Evolutionary conservation across 306 rosid species (phyloP).

Genomic region (Biancaea sappan): DNA sequence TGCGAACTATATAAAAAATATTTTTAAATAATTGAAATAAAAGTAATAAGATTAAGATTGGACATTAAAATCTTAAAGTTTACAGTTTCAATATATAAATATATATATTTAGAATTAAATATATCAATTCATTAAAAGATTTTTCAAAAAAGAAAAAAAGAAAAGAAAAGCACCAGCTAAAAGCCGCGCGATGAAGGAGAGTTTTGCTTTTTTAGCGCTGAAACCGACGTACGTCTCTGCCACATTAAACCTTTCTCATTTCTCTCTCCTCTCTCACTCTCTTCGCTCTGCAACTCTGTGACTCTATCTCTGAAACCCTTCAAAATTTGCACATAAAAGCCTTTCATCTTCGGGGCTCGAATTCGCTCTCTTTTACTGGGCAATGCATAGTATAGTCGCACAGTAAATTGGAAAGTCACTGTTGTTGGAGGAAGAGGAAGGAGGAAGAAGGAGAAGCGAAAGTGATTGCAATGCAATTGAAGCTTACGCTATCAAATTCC

Average conservation of each 20-base stretch:
- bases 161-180: background rate
- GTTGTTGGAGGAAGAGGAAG: background rate
- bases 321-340: slow-evolving; percentile 3
- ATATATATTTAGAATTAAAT: too few species aligned
- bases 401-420: background rate
- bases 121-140: too few species aligned
- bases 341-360: background rate
- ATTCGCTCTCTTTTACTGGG: background rate
- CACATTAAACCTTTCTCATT: background rate
- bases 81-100: too few species aligned
- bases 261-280: slow-evolving; percentile 4
- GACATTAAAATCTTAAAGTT: too few species aligned
- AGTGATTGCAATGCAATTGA: background rate
- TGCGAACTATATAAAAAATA: too few species aligned
- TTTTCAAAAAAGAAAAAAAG: too few species aligned
- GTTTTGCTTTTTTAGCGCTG: slow-evolving; percentile 57
- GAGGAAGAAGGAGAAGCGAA: background rate
- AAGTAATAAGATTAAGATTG: too few species aligned
- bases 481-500: slow-evolving; percentile 40
- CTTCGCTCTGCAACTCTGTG: slow-evolving; percentile 24
- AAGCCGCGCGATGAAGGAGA: slow-evolving; percentile 30
- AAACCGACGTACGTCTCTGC: slow-evolving; percentile 54
- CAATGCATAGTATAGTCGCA: background rate
- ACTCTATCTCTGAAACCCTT: background rate
- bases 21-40: too few species aligned